phyloP scores from a whole-genome alignment of 176 grass and related monocot species.

The Cymbopogon citratus region DNA sequence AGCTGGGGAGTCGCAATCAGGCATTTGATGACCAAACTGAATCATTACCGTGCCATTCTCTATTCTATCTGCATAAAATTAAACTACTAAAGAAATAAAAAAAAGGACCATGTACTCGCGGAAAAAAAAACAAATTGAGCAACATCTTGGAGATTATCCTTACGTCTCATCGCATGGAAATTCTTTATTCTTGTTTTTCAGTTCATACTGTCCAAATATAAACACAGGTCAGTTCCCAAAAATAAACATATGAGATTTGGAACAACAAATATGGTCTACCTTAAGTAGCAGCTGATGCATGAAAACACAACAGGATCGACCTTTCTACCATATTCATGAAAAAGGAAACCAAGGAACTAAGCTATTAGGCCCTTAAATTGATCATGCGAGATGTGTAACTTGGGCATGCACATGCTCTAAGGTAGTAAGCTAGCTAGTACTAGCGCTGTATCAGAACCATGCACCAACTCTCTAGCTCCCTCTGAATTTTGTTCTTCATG shows the following conservation, averaged over 20 bases:
- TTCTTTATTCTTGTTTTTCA: constrained; percentile 36
- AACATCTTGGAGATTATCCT: constrained; percentile 29
- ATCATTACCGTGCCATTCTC: constrained; percentile 54
- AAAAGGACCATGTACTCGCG: background rate
- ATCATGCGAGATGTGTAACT: background rate
- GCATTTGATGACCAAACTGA: constrained; percentile 57
- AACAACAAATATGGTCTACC: background rate
- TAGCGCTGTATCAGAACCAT: background rate
- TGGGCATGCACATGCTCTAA: constrained; percentile 7
- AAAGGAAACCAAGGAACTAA: background rate
- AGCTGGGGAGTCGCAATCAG: constrained; percentile 46
- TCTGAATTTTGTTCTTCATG: background rate
- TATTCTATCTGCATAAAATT: constrained; percentile 12
- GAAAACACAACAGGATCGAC: background rate
- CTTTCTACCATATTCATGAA: background rate
- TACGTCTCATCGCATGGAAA: constrained; percentile 30
- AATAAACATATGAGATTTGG: background rate
- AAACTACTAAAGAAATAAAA: background rate
- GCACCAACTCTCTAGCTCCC: background rate
- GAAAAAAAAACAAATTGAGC: constrained; percentile 9
- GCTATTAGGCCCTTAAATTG: background rate
- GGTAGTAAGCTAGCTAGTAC: background rate
- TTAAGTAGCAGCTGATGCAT: background rate
- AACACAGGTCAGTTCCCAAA: constrained; percentile 21
- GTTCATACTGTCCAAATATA: constrained; percentile 36